Evolutionary conservation across 345 rosid species (phyloP).

Genomic region (Atalantia buxifolia): DNA sequence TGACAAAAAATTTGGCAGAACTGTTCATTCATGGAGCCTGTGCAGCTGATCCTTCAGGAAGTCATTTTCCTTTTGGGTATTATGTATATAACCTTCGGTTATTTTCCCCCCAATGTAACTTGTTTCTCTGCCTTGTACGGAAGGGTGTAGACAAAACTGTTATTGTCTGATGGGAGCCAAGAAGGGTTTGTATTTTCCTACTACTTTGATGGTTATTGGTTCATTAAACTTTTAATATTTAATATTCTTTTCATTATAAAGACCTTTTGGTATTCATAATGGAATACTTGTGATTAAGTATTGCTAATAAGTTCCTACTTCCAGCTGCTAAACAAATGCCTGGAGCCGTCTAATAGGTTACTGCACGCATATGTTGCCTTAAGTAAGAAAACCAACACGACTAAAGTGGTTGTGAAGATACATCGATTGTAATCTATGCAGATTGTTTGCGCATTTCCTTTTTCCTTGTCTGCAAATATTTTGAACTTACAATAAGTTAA

Average conservation of each 20-base stretch:
- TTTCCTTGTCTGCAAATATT: not conserved
- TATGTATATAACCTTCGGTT: not conserved
- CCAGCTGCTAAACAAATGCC: no score
- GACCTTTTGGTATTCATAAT: no score
- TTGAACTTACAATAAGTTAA: not conserved
- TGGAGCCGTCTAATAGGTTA: no score
- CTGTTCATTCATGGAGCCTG: not conserved
- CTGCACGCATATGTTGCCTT: no score
- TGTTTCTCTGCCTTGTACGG: no score
- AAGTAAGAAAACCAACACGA: no score
- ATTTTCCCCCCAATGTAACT: not conserved
- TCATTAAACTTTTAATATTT: no score
- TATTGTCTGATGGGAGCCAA: not conserved
- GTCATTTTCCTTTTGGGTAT: not conserved
- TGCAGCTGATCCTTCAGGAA: not conserved
- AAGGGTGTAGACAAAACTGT: not conserved
- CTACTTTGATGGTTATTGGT: no score
- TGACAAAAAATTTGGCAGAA: not conserved
- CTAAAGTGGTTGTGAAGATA: no score
- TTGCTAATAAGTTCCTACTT: no score
- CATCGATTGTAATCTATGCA: not conserved
- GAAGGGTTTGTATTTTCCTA: not conserved
- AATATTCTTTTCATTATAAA: no score
- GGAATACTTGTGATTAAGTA: no score
- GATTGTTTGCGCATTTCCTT: not conserved